Base-by-base conservation (phyloP, 2,329 filamentous ascomycete species). In the Nemania sp. region DNA sequence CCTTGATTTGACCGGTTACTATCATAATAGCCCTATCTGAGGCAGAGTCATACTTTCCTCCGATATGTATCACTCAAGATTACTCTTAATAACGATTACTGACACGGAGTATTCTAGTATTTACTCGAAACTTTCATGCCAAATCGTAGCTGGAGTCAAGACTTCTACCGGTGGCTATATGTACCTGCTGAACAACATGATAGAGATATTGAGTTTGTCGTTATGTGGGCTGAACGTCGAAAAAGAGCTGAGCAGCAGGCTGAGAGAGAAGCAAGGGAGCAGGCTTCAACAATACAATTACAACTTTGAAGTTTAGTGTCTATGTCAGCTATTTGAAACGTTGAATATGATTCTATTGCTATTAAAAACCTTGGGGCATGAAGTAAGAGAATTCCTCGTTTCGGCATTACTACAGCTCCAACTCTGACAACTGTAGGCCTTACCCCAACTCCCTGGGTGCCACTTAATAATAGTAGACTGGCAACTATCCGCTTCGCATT, bases 71-170 rank as follows among this genome's bases (percentile, higher is more conserved):
- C 2, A 56, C 41, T n/a, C 47, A 24, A 18, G 10, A n/a, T 24
- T 20, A 22, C 29, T 20, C 29, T 29, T 22, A 29, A 43, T 29
- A 18, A 8, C 22, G 6, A 20, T 35, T 24, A 53, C 60, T 62
- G 7, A 62, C 38, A 18, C 24, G 8, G 13, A 47, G 27, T 24
- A 35, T 38, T 55, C 5, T 15, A 62, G 52, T 87, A 89, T 73
- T 83, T 86, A 79, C 80, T 89, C 29, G 82, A 88, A 73, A 85
- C 84, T 0, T 89, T 86, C 70, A 72, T 89, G 55, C 88, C 88
- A 0, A 86, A 86, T 68, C 80, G 88, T 24, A 82, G 81, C 53
- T 89, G 87, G 87, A 82, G 77, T 55, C 79, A 79, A 18, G 79
- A 82, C 8, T 72, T 81, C 4, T 74, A 78, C 43, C 76, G 76